Conservation (phyloP, 2,329 filamentous ascomycete genomes). For the Trichoderma semiorbis region DNA sequence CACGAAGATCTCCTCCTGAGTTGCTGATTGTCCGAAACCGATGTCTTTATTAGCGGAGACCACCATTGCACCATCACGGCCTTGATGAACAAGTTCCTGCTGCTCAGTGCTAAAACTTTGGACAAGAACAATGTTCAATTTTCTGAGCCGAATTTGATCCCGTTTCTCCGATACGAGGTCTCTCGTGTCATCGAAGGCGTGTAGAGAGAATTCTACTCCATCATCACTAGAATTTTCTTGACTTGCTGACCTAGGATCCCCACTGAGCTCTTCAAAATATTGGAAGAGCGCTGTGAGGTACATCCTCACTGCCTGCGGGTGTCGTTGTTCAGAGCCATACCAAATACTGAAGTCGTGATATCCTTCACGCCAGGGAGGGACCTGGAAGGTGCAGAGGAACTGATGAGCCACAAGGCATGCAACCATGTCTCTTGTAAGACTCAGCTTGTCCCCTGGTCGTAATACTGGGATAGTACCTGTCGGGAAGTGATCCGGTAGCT, state of each 20-base stretch:
- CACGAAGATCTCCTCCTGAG: slow-evolving; percentile 36
- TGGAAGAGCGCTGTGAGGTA: slow-evolving; percentile 31
- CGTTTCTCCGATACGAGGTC: neutral
- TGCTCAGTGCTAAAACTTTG: slow-evolving; percentile 27
- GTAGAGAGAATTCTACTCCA: slow-evolving; percentile 25
- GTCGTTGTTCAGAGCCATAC: slow-evolving; percentile 32
- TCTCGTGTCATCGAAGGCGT: neutral
- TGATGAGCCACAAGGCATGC: slow-evolving; percentile 33
- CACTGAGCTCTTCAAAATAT: slow-evolving; percentile 26
- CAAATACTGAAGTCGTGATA: slow-evolving; percentile 35
- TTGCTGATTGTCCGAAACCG: slow-evolving; percentile 36
- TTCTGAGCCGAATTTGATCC: slow-evolving; percentile 11
- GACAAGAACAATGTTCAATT: slow-evolving; percentile 21
- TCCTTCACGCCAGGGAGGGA: slow-evolving; percentile 24
- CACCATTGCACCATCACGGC: slow-evolving; percentile 28
- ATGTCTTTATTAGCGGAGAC: slow-evolving; percentile 35
- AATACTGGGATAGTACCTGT: slow-evolving; percentile 22
- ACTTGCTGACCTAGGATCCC: slow-evolving; percentile 1
- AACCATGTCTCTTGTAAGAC: slow-evolving; percentile 26
- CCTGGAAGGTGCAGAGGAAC: slow-evolving; percentile 29
- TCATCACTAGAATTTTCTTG: neutral
- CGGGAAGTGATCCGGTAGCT: slow-evolving; percentile 24
- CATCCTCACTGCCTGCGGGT: slow-evolving; percentile 28
- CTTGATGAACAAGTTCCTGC: slow-evolving; percentile 25
- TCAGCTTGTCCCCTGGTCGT: slow-evolving; percentile 14